Base-by-base conservation (phyloP, 2,329 filamentous ascomycete genomes). In the Calonectria henricotiae region DNA sequence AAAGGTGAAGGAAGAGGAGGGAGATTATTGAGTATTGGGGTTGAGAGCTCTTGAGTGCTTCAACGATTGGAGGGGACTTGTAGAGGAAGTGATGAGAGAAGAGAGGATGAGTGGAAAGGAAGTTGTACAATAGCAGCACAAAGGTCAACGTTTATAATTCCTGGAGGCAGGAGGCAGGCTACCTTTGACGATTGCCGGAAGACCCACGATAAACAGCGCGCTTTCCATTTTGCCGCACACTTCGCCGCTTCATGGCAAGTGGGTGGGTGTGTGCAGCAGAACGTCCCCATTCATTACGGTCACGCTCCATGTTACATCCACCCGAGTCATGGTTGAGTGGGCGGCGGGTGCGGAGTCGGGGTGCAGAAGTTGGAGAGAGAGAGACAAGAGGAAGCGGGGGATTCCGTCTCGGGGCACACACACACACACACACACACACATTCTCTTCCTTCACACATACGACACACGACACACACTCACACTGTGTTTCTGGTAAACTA, bases 211-310 rank as follows among this genome's bases (percentile, higher is more conserved):
- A 58, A 46, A 39, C 51, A 39, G 51, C 51, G 51, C 32, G 35
- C 51, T 58, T 58, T 58, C 51, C 32, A 58, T 32, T 58, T 58
- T 58, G 51, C 51, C 51, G 51, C 51, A 32, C 51, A 55, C 51
- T 39, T 39, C 51, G 32, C 30, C 49, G 49, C 49, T 35, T 55
- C 51, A 35, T 23, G 51, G 51, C 20, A 35, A 35, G 51, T 25
- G 51, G 20, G 32, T 58, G 51, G 32, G 51, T n/a, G 51, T 58
- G 51, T 58, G 35, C 51, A 58, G 51, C 32, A 55, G 51, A 25
- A 30, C 11, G 51, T 25, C 51, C 17, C 51, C 51, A 58, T 58
- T 32, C 20, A 8, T 27, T 37, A 35, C 43, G 43, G n/a, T 46
- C 43, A 46, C 43, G 43, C 43, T 46, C 43, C 20, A 46, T 46